phyloP scores from a whole-genome alignment of 164 flowering plant species.

The Annona squamosa region DNA sequence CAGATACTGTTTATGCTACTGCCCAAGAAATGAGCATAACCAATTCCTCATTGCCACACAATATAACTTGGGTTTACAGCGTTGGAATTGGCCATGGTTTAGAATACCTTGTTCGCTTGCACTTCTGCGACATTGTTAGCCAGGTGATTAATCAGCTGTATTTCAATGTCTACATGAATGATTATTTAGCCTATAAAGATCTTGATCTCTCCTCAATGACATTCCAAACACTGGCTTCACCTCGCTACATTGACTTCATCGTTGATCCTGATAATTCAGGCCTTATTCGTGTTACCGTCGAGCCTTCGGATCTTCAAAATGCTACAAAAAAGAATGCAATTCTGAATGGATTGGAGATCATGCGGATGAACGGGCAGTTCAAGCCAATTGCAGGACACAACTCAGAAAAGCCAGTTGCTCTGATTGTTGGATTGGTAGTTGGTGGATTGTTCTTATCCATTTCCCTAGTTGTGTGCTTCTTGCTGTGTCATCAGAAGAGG shows the following conservation, averaged over 20 bases:
- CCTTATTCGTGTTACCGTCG: slow-evolving; percentile 36
- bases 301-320: slow-evolving; percentile 35
- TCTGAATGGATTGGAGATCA: slow-evolving; percentile 80
- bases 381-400: slow-evolving; percentile 1
- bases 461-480: slow-evolving; percentile 16
- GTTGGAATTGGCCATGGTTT: slow-evolving; percentile 42
- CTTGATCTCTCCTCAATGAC: slow-evolving; percentile 54
- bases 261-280: slow-evolving; percentile 34
- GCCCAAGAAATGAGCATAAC: slow-evolving; percentile 38
- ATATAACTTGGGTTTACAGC: slow-evolving; percentile 65
- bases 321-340: slow-evolving; percentile 41
- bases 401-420: slow-evolving; percentile 25
- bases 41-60: slow-evolving; percentile 34
- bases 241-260: slow-evolving; percentile 56
- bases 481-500: slow-evolving; percentile 29
- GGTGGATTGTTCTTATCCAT: slow-evolving; percentile 37
- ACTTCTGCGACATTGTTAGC: slow-evolving; percentile 84
- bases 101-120: slow-evolving; percentile 61
- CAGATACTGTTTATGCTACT: slow-evolving; percentile 60
- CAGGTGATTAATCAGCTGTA: slow-evolving; percentile 37
- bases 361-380: slow-evolving; percentile 37
- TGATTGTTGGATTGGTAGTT: slow-evolving; percentile 35
- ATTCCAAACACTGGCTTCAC: slow-evolving; percentile 41
- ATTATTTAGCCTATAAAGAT: slow-evolving; percentile 34
- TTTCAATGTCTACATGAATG: slow-evolving; percentile 65